These are phyloP conservation scores for Myotisia sp. DNA, from an alignment of 2,329 filamentous ascomycete genomes.

Conservation along the genomic window DNA sequence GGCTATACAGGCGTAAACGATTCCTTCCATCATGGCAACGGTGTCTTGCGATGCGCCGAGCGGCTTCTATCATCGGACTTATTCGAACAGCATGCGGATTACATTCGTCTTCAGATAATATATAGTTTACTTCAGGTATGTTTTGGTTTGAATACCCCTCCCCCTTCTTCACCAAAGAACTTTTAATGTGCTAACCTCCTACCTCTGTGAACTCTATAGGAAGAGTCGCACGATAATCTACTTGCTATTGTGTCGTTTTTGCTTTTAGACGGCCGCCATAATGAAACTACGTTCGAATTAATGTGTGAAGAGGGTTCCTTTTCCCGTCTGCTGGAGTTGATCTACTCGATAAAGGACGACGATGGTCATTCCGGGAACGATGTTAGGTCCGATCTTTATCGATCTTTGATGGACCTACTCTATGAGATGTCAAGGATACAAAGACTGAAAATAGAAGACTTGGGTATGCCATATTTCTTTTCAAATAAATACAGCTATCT, in stretches of 20 bases:
- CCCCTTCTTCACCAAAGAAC: too few relatives aligned
- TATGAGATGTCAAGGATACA: slow-evolving; percentile 97
- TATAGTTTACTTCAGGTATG: slow-evolving; percentile 63
- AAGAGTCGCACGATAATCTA: slow-evolving; percentile 68
- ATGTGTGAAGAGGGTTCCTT: slow-evolving; percentile 85
- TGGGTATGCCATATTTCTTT: slow-evolving; percentile 41
- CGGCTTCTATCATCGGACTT: slow-evolving; percentile 61
- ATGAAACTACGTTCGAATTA: slow-evolving; percentile 66
- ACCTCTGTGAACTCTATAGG: too few relatives aligned
- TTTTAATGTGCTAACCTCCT: too few relatives aligned
- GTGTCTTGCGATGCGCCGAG: slow-evolving; percentile 66
- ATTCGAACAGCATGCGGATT: slow-evolving; percentile 61
- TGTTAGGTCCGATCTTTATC: slow-evolving; percentile 52
- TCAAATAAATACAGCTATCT: background rate
- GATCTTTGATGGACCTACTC: slow-evolving; percentile 69
- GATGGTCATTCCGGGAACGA: slow-evolving; percentile 24
- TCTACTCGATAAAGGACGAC: slow-evolving; percentile 48
- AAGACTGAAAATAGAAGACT: slow-evolving; percentile 58
- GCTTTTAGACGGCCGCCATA: slow-evolving; percentile 67
- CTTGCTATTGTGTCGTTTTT: slow-evolving; percentile 73
- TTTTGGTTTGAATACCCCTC: too few relatives aligned
- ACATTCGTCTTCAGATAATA: slow-evolving; percentile 84
- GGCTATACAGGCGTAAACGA: slow-evolving; percentile 56
- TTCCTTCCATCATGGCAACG: slow-evolving; percentile 61
- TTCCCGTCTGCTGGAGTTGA: slow-evolving; percentile 64